These are phyloP conservation scores for Breviolum minutum DNA, from an alignment of 73 alveolate species.

Conservation along the genomic window DNA sequence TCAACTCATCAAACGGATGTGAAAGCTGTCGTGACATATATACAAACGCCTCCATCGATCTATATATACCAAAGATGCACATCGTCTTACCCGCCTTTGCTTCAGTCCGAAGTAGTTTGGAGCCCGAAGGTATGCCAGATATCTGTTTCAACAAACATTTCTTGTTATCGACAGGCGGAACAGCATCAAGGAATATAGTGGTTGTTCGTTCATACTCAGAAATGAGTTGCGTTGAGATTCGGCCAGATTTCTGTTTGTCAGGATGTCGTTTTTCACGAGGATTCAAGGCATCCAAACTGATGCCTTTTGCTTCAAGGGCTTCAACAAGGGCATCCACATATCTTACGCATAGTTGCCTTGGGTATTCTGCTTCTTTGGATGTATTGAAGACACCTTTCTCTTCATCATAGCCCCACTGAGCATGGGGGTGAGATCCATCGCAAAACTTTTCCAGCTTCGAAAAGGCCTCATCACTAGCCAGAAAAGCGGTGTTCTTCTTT, in stretches of 20 bases:
- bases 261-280: background rate
- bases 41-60: background rate
- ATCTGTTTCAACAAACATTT: background rate
- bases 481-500: background rate
- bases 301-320: background rate
- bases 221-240: background rate
- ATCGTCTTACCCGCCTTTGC: background rate
- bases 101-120: background rate
- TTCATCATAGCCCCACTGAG: background rate
- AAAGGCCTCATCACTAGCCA: background rate
- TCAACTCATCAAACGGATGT: constrained; percentile 2
- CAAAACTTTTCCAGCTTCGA: background rate
- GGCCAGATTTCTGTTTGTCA: background rate
- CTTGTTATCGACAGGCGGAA: background rate
- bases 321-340: background rate
- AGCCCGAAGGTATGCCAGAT: background rate
- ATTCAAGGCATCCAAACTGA: background rate
- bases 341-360: background rate
- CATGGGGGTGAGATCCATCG: background rate
- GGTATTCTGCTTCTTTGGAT: constrained; percentile 9
- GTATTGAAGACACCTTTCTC: background rate
- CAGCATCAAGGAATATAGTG: background rate
- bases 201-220: background rate
- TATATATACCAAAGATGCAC: background rate
- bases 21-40: background rate